Conservation (phyloP, 208 protist species). For the Endotrypanum monterogeii region DNA sequence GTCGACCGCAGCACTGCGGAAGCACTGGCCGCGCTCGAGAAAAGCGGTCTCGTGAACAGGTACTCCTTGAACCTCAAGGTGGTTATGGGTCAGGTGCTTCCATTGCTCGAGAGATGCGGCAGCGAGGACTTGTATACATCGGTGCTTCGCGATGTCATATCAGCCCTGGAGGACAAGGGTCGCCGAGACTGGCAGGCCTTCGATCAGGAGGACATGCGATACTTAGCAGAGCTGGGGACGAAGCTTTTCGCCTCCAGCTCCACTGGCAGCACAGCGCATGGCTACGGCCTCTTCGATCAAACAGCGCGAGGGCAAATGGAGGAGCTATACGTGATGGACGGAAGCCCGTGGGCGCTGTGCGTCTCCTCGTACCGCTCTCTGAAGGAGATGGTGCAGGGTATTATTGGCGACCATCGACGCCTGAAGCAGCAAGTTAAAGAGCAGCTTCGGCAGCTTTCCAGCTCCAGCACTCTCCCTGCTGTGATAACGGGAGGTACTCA, state of each 20-base stretch:
- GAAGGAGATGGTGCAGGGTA: slow-evolving; percentile 71
- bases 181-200: slow-evolving; percentile 57
- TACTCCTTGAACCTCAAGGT: slow-evolving; percentile 44
- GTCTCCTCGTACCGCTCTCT: slow-evolving; percentile 77
- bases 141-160: slow-evolving; percentile 68
- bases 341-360: slow-evolving; percentile 76
- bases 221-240: slow-evolving; percentile 66
- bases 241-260: slow-evolving; percentile 53
- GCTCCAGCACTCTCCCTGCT: slow-evolving; percentile 22
- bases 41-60: slow-evolving; percentile 46
- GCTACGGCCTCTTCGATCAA: slow-evolving; percentile 42
- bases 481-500: slow-evolving; percentile 19
- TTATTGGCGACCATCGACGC: slow-evolving; percentile 60
- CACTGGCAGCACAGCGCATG: slow-evolving; percentile 23
- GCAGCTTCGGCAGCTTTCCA: slow-evolving; percentile 44
- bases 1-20: slow-evolving; percentile 52
- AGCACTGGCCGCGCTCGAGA: slow-evolving; percentile 57
- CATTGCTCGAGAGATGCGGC: slow-evolving; percentile 62
- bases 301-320: slow-evolving; percentile 71
- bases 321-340: slow-evolving; percentile 89
- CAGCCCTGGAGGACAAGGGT: slow-evolving; percentile 63
- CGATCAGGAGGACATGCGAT: slow-evolving; percentile 51
- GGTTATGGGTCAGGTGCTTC: slow-evolving; percentile 53
- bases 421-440: slow-evolving; percentile 64
- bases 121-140: slow-evolving; percentile 74